These are phyloP conservation scores for Cryomyces antarcticus DNA, from an alignment of 495 filamentous ascomycete species.

Conservation along the genomic window DNA sequence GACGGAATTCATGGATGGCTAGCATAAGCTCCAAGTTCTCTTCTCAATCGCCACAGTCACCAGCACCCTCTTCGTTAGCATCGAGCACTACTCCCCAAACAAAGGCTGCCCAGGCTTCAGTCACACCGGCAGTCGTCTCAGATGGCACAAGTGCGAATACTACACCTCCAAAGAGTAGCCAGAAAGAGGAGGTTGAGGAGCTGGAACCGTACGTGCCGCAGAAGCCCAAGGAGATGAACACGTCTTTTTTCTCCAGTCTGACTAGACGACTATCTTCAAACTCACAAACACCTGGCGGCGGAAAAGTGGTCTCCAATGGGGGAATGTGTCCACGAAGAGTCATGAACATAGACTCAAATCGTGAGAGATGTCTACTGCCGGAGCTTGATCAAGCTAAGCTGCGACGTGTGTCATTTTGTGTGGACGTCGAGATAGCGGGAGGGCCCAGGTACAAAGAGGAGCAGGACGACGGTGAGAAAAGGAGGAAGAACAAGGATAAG, in stretches of 20 bases:
- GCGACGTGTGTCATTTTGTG: conserved; percentile 76
- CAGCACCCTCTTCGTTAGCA: too few species aligned
- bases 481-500: conserved; percentile 37
- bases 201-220: conserved; percentile 44
- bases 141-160: not conserved
- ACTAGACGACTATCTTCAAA: conserved; percentile 62
- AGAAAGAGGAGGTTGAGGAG: conserved; percentile 19
- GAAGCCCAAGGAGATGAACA: conserved; percentile 39
- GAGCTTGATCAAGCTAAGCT: conserved; percentile 68
- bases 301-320: conserved; percentile 30
- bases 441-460: conserved; percentile 33
- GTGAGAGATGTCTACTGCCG: conserved; percentile 58
- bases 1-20: conserved; percentile 76
- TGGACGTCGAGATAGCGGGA: conserved; percentile 92
- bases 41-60: conserved; percentile 13
- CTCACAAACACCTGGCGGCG: conserved; percentile 2
- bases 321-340: conserved; percentile 49
- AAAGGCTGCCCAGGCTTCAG: too few species aligned
- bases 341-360: conserved; percentile 63
- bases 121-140: too few species aligned
- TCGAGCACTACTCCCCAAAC: not conserved
- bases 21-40: conserved; percentile 87
- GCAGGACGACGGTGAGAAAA: conserved; percentile 17
- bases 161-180: not conserved
- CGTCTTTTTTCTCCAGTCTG: conserved; percentile 63